phyloP scores from a whole-genome alignment of 1,139 yeast species.

The Pichia sp. region DNA sequence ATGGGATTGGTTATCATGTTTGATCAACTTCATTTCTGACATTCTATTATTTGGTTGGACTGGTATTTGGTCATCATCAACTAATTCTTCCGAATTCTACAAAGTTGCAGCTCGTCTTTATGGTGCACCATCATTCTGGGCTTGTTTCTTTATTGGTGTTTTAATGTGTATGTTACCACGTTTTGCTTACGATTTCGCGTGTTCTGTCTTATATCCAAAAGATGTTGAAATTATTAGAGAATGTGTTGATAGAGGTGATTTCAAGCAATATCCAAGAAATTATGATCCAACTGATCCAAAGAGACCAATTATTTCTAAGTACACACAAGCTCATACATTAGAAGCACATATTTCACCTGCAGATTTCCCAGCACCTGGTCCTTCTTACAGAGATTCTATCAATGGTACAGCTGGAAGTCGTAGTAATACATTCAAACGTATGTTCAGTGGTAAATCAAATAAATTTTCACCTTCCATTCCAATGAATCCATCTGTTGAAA shows the following conservation, averaged over 20 bases:
- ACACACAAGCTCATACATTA: conserved; percentile 54
- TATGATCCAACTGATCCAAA: conserved; percentile 60
- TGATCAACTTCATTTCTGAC: conserved; percentile 63
- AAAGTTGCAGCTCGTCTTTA: conserved; percentile 73
- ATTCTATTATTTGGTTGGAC: conserved; percentile 82
- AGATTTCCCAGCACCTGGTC: conserved; percentile 18
- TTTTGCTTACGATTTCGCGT: conserved; percentile 61
- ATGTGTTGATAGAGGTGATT: conserved; percentile 56
- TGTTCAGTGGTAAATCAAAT: conserved; percentile 24
- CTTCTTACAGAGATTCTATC: conserved; percentile 38
- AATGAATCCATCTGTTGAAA: conserved; percentile 26
- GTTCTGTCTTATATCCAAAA: conserved; percentile 63
- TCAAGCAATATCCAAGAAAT: conserved; percentile 48
- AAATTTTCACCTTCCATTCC: conserved; percentile 20
- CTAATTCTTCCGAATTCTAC: conserved; percentile 66
- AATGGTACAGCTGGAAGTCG: conserved; percentile 35
- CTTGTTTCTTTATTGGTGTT: conserved; percentile 69
- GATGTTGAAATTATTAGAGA: conserved; percentile 90
- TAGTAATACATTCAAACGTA: conserved; percentile 25
- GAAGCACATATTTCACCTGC: conserved; percentile 61
- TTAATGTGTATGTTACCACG: conserved; percentile 76
- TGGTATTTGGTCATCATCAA: conserved; percentile 76
- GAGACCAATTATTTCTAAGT: conserved; percentile 46
- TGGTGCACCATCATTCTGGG: conserved; percentile 80
- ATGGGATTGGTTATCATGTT: conserved; percentile 88